Evolutionary conservation across 306 rosid species (phyloP).

Genomic region (Corylus heterophylla): DNA sequence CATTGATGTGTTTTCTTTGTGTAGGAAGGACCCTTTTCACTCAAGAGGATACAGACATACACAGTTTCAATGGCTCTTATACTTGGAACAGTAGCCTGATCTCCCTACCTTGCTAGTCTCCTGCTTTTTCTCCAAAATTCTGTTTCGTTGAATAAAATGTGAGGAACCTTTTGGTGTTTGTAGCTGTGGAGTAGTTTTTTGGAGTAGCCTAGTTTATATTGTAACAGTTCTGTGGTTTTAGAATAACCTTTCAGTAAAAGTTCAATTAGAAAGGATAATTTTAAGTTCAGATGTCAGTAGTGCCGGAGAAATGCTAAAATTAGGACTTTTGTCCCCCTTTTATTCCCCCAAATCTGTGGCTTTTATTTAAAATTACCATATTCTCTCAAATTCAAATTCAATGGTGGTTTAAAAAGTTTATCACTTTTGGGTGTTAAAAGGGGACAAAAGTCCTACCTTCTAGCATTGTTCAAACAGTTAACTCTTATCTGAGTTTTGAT

Average conservation of each 20-base stretch:
- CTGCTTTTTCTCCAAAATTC: not conserved
- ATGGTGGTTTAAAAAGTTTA: too few relatives aligned
- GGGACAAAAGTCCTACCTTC: too few relatives aligned
- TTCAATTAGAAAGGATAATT: constrained; percentile 17
- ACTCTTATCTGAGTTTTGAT: too few relatives aligned
- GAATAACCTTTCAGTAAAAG: constrained; percentile 11
- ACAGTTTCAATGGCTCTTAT: constrained; percentile 24
- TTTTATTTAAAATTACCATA: too few relatives aligned
- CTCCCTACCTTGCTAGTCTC: constrained; percentile 15
- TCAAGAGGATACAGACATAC: constrained; percentile 16
- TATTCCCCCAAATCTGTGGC: too few relatives aligned
- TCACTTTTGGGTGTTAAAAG: too few relatives aligned
- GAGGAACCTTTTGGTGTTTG: constrained; percentile 31
- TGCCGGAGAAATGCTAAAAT: not conserved
- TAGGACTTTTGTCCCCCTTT: too few relatives aligned
- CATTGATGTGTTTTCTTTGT: not conserved
- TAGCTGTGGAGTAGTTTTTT: constrained; percentile 10
- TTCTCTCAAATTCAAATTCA: too few relatives aligned
- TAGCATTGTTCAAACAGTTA: too few relatives aligned
- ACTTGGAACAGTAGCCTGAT: constrained; percentile 17
- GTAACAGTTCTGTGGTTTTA: constrained; percentile 38
- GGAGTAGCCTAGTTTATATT: constrained; percentile 30
- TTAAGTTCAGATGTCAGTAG: not conserved
- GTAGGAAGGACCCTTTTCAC: constrained; percentile 28
- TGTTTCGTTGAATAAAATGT: constrained; percentile 39